Base-by-base conservation (phyloP, 2,329 filamentous ascomycete species). In the Aspergillus hiratsukae region DNA sequence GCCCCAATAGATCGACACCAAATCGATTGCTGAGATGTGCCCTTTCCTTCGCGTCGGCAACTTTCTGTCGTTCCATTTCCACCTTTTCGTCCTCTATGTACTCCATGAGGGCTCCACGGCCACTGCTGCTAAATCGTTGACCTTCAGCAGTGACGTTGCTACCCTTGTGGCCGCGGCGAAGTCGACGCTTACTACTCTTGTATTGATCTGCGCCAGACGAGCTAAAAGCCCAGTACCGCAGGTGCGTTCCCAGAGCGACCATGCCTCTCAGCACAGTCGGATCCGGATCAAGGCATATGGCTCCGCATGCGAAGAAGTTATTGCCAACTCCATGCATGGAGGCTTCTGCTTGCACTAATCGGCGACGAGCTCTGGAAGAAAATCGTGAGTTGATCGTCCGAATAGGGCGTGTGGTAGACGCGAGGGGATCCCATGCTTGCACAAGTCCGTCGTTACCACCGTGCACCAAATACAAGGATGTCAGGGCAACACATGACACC, bases 341-440 rank as follows among this genome's bases (percentile, higher is more conserved):
- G n/a, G 83, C 82, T 68, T 87, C 83, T 2, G 85, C 86, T 71
- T 88, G 85, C 4, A 83, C 79, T 66, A 79, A 83, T 73, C 91
- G 86, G 55, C 92, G 89, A 60, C 92, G 89, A 51, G 92, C 88
- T 28, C 91, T 86, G 7, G 89, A 87, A 1, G 89, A 89, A 62
- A 93, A 91, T 14, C 89, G 86, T 2, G 91, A 90, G 69, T 96
- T 92, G 53, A 99, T 80, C 0, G 91, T 97, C 41, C 91, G 86
- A 52, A 97, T 83, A 0, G 94, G 90, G 21, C 87, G 85, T 19
- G 81, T 75, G 0, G 83, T 88, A 1, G 93, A 97, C 1, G 87
- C 90, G 49, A 99, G 78, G n/a, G 89, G 90, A 76, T 99, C 94
- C 94, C 94, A 99, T 5, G 91, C 90, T 72, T 97, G 94, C 4